Base-by-base conservation (phyloP, 805 yeast genomes). In the Jamesozyma piceae region DNA sequence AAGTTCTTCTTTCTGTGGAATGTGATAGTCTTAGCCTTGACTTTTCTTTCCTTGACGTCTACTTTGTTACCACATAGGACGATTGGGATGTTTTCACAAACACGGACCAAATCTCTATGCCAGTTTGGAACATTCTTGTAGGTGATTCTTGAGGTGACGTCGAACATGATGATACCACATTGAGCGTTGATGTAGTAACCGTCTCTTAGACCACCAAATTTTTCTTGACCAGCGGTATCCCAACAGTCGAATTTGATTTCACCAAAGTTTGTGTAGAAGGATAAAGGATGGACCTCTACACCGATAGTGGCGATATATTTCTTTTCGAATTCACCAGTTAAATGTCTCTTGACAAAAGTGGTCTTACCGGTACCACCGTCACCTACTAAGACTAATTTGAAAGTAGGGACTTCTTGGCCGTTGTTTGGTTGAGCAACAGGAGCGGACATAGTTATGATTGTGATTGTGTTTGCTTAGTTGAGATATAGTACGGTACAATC, bases 281-380 rank as follows among this genome's bases (percentile, higher is more conserved):
- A 87, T 69, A 92, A 80, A 56, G 98, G 98, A 69, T 92, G 97
- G 53, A 92, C 99, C 71, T 92, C 99, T 53, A 92, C 99, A 77
- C 98, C 98, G 64, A 90, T 84, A 46, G 98, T 92, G 65, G 98
- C 99, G 69, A 84, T 87, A 76, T 92, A 92, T 72, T 89, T 89
- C 76, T 92, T 92, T 73, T 92, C 98, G 67, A 92, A 92, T 71
- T 92, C 99, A 74, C 98, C 95, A 52, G 98, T 90, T 71, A 89
- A 80, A 73, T 92, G 99, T 78, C 99, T 89, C 78, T 94, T 92
- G 69, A 92, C 99, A 61, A 92, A 92, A 47, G 99, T 92, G 76
- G 99, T 92, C 82, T 92, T 92, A 75, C 99, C 99, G 71, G 98
- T 92, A 80, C 99, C 99, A 78, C 99, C 99, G 67, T 92, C 99